Conservation (phyloP, 305 asterid genomes). For the Fraxinus ornus region DNA sequence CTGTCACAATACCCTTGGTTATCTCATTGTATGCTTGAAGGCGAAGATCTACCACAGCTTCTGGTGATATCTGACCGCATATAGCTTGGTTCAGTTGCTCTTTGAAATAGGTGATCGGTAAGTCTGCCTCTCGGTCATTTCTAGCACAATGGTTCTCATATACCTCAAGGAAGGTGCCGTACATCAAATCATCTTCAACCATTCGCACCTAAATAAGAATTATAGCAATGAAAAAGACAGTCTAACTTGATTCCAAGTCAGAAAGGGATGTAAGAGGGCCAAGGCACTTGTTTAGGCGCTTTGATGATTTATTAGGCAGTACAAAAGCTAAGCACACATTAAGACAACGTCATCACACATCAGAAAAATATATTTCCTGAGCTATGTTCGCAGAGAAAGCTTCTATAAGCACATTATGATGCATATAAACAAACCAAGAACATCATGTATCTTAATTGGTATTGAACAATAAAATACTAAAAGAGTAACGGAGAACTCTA, state of each 20-base stretch:
- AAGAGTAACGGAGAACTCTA: neutral
- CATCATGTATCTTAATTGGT: neutral
- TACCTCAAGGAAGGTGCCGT: slow-evolving; percentile 97
- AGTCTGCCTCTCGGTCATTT: slow-evolving; percentile 88
- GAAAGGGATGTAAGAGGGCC: neutral
- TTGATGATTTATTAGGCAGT: neutral
- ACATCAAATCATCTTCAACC: slow-evolving; percentile 99
- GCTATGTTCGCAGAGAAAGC: neutral
- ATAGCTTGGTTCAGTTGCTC: slow-evolving; percentile 98
- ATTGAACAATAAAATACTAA: neutral
- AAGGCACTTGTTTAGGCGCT: slow-evolving; percentile 2
- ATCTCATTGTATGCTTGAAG: slow-evolving; percentile 89
- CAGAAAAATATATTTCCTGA: neutral
- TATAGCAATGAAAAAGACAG: slow-evolving; percentile 6
- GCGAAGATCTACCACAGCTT: slow-evolving; percentile 96
- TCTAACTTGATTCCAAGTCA: slow-evolving; percentile 16
- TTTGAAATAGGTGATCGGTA: slow-evolving; percentile 84
- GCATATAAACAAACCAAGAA: neutral
- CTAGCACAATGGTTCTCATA: slow-evolving; percentile 99
- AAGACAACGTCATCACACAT: slow-evolving; percentile 12
- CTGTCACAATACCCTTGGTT: slow-evolving; percentile 74
- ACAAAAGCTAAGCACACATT: neutral
- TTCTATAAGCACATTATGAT: neutral
- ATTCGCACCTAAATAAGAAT: slow-evolving; percentile 73
- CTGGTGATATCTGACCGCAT: slow-evolving; percentile 88